Conservation (phyloP, 768 basidiomycete genomes). For the Pleurotus sapidus region DNA sequence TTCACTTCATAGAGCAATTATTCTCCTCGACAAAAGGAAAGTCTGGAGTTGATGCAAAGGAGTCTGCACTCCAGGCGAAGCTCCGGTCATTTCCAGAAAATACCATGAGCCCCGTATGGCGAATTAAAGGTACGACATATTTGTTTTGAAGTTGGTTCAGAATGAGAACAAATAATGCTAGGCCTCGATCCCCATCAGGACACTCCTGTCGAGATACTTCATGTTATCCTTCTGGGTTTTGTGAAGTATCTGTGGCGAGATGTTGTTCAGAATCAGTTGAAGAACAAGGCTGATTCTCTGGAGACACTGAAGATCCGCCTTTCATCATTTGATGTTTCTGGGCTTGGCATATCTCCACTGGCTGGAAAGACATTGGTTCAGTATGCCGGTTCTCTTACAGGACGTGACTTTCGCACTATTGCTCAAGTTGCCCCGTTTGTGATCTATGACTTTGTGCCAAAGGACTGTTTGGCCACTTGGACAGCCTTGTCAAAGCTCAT, state of each 20-base stretch:
- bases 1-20: no score
- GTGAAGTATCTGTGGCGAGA: constrained; percentile 50
- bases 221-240: constrained; percentile 31
- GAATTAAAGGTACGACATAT: constrained; percentile 14
- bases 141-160: no score
- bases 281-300: constrained; percentile 21
- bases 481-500: constrained; percentile 7
- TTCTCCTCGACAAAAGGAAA: no score
- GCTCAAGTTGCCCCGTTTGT: constrained; percentile 34
- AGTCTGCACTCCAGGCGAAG: no score
- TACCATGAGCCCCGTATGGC: constrained; percentile 31
- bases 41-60: no score
- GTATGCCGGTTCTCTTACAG: constrained; percentile 34
- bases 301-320: constrained; percentile 21
- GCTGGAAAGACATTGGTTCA: constrained; percentile 28
- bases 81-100: no score
- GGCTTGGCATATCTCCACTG: constrained; percentile 27
- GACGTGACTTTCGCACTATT: constrained; percentile 29
- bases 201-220: constrained; percentile 34
- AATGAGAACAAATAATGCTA: no score
- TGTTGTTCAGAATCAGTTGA: no score
- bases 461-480: no score
- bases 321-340: constrained; percentile 23
- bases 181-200: constrained; percentile 32
- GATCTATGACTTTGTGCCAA: constrained; percentile 30